Conservation (phyloP, 805 yeast species). For the Grigorovia jiainica region DNA sequence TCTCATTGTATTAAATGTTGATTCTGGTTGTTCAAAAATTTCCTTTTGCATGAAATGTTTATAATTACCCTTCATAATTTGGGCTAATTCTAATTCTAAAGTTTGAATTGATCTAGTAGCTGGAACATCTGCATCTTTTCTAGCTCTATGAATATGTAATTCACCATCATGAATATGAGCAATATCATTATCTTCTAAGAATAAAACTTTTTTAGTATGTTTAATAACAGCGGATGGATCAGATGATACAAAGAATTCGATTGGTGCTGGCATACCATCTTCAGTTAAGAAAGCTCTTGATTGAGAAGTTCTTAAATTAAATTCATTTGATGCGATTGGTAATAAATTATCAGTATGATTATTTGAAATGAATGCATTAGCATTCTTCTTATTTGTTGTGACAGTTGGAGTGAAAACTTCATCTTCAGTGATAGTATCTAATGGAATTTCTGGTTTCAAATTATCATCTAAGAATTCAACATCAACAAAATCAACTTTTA, state of each 20-base stretch:
- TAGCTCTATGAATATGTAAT: conserved; percentile 94
- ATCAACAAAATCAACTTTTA: conserved; percentile 96
- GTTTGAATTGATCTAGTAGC: conserved; percentile 94
- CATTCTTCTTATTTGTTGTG: conserved; percentile 5
- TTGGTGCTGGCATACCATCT: conserved; percentile 85
- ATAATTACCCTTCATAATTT: conserved; percentile 96
- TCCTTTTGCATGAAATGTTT: conserved; percentile 98
- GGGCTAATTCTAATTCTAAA: conserved; percentile 90
- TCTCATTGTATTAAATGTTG: conserved; percentile 97
- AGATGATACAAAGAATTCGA: conserved; percentile 91
- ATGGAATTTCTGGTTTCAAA: conserved; percentile 27
- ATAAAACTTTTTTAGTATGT: conserved; percentile 94
- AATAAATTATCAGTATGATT: conserved; percentile 24
- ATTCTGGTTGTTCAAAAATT: conserved; percentile 97
- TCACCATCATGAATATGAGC: conserved; percentile 98
- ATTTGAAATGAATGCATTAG: conserved; percentile 6
- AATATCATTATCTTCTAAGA: conserved; percentile 95
- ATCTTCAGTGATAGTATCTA: conserved; percentile 14
- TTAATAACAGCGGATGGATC: conserved; percentile 96
- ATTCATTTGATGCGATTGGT: conserved; percentile 49
- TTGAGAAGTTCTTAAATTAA: conserved; percentile 70
- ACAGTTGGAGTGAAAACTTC: conserved; percentile 1
- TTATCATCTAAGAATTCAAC: conserved; percentile 82
- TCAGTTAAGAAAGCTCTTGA: conserved; percentile 95
- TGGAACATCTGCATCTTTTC: conserved; percentile 79